Evolutionary conservation across 139 green algal genomes (phyloP), one percentile per base, ranked within the genome.

Genomic region (Chlorella vulgaris): DNA sequence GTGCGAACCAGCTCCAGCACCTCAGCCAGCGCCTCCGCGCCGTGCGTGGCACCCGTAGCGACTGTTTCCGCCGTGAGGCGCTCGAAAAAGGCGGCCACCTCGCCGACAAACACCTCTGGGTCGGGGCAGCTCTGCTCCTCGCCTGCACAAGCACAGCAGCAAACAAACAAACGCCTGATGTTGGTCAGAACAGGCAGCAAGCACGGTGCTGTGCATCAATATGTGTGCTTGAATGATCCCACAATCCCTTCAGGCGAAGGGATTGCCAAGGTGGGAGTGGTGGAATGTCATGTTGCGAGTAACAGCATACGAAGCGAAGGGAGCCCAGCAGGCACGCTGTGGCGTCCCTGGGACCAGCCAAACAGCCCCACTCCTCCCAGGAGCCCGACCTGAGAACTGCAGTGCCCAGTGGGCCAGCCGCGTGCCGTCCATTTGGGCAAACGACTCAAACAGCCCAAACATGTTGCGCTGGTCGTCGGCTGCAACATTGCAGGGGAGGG

Each of bases 1-100:
- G 86, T 75, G n/a, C 94, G 84, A 1, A 97, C 88, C 19, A 95
- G 81, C 74, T 98, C 93, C 69, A 98, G 78, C 26, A 96, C 88
- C 0, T 87, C 78, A 0, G 88, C 80, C 69, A 98, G 87, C 5
- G 92, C 93, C 18, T 96, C 93, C n/a, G 91, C 91, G 0, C 85
- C 89, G 68, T 87, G 90, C 18, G 73, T 81, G 50, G 87, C 89
- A 18, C 62, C 38, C 28, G 24, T 76, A 31, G 67, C 69, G 18
- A 15, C 43, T 1, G 35, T 71, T 53, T 83, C 74, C 38, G 55
- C 58, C 33, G 31, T 75, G 6, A 82, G 77, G 26, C 38, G 26
- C n/a, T 53, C 43, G 13, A 96, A 95, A 28, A 85, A 84, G 5
- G 22, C 43, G 40, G 87, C 24, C 84, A 96, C 88, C 55, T 90